Conservation (phyloP, 139 green algal species). For the Zygnema cylindricum region DNA sequence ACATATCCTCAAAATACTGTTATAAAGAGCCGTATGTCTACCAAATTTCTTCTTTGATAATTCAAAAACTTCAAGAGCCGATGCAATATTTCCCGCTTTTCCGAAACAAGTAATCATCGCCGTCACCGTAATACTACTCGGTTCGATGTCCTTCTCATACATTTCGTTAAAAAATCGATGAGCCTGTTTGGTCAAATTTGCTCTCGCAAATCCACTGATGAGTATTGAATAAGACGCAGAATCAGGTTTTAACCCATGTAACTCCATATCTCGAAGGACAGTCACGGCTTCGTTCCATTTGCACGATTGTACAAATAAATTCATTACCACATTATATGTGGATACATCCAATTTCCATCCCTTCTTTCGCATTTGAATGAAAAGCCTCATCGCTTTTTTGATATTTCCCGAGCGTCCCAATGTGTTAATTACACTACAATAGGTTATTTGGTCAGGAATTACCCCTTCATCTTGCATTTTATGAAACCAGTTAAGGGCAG, state of each 20-base stretch:
- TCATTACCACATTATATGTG: not conserved
- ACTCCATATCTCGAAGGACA: not conserved
- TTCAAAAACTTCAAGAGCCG: not conserved
- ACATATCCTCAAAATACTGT: not conserved
- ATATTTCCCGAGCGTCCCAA: not conserved
- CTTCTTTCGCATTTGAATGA: not conserved
- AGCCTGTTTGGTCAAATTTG: not conserved
- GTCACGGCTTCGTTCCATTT: not conserved
- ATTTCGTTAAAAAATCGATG: not conserved
- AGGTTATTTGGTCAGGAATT: not conserved
- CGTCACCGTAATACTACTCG: not conserved
- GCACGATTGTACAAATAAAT: not conserved
- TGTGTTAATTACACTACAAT: not conserved
- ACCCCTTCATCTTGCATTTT: not conserved
- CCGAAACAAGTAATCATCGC: not conserved
- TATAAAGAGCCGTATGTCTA: not conserved
- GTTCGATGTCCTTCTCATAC: not conserved
- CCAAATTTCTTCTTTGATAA: not conserved
- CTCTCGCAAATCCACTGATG: not conserved
- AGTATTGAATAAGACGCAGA: not conserved
- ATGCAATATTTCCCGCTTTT: not conserved
- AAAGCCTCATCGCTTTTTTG: not conserved
- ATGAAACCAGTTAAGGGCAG: not conserved
- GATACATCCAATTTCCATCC: not conserved
- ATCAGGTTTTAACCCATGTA: not conserved